Evolutionary conservation across 805 yeast species (phyloP), one percentile per base, ranked within the genome.

Genomic region (Monosporozyma servazzii): DNA sequence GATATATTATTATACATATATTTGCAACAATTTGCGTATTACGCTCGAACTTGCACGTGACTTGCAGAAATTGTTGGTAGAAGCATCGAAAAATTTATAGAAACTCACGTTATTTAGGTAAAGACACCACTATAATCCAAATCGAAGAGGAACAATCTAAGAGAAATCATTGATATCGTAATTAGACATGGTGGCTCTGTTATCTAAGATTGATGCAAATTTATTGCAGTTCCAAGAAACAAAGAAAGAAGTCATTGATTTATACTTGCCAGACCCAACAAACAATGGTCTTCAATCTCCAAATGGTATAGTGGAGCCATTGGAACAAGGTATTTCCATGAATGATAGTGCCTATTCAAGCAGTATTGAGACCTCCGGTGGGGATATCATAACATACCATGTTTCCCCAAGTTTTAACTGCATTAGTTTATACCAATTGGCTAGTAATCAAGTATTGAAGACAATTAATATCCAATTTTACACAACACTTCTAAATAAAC

Each of bases 141-240:
- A 1, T 18, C 10, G 23, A 17, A 37, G 10, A 6, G 18, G 18
- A 37, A 13, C 33, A 30, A 15, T 3, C 13, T 15, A 11, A 33
- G 17, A 33, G 37, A 33, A 6, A 33, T 7, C 37, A 33, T 33
- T 33, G 37, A 21, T 6, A 8, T 13, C 29, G n/a, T 11, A 21
- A 33, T 25, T 23, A 45, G 21, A 11, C 5, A 50, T 50, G 52
- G 27, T 42, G 3, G 40, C 37, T 37, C 13, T 47, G 20, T 36
- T 65, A 31, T 64, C 67, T 7, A 64, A 61, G 48, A 50, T 65
- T 42, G 69, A 63, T 53, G 60, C 57, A 5, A 55, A 60, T 51
- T 46, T 64, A 17, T 57, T 58, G 17, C 62, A 61, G 45, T 57
- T 57, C 43, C 47, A 41, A 20, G 44, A 41, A 41, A 41, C 44